Conservation (phyloP, 208 protist genomes). For the Perkinsela sp. region DNA sequence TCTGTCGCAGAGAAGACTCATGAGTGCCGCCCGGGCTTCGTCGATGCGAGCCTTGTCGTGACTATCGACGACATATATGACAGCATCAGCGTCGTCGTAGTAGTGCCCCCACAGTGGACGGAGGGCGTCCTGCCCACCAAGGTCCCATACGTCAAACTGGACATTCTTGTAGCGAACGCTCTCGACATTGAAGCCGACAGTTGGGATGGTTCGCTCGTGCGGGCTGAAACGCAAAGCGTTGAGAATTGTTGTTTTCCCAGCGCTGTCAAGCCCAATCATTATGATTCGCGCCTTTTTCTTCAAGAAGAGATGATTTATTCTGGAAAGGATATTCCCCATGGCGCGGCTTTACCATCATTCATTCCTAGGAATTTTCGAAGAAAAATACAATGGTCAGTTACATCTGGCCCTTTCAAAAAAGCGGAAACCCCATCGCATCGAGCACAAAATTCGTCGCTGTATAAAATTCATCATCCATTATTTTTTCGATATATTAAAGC, state of each 20-base stretch:
- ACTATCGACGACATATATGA: constrained; percentile 79
- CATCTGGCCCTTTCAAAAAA: no score
- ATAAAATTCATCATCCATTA: no score
- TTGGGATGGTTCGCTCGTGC: constrained; percentile 80
- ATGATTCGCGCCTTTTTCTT: constrained; percentile 61
- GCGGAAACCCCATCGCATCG: no score
- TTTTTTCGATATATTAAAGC: background rate
- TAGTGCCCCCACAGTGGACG: constrained; percentile 80
- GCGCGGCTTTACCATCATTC: no score
- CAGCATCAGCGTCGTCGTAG: constrained; percentile 59
- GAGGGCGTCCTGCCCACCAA: constrained; percentile 75
- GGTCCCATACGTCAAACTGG: constrained; percentile 88
- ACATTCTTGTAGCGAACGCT: constrained; percentile 82
- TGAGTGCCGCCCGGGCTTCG: constrained; percentile 24
- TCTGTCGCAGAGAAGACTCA: constrained; percentile 33
- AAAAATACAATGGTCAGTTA: no score
- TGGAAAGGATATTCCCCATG: constrained; percentile 29
- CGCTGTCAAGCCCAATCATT: constrained; percentile 72
- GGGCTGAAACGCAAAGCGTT: constrained; percentile 89
- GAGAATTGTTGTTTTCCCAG: constrained; percentile 88
- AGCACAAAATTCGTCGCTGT: no score
- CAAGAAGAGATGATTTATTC: constrained; percentile 32
- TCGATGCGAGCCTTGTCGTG: constrained; percentile 41
- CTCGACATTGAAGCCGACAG: constrained; percentile 86
- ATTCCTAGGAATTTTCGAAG: no score